Conservation (phyloP, 768 basidiomycete species). For the Kwoniella europaea region DNA sequence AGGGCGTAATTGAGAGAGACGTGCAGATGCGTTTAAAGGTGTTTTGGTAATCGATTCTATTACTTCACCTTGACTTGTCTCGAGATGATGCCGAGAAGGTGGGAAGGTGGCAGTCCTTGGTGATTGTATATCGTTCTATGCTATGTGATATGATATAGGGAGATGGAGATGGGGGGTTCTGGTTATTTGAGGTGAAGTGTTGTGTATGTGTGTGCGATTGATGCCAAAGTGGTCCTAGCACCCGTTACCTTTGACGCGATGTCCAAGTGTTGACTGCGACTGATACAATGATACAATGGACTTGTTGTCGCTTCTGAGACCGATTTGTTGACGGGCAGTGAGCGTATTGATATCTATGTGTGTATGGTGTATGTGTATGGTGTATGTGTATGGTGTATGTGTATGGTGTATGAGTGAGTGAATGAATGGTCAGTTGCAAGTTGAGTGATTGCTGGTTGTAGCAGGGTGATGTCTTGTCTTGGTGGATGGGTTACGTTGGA, state of each 20-base stretch:
- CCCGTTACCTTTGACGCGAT: slow-evolving; percentile 1
- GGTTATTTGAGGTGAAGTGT: not conserved
- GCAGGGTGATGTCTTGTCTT: not conserved
- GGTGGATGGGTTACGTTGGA: not conserved
- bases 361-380: not conserved
- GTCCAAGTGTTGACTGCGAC: not conserved
- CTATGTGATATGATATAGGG: not conserved
- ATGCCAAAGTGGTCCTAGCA: not conserved
- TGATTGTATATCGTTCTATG: not conserved
- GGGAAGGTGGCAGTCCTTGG: not conserved
- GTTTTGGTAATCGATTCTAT: not conserved
- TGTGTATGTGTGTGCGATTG: slow-evolving; percentile 4
- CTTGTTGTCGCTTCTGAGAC: not conserved
- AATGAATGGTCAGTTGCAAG: not conserved
- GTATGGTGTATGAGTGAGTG: not conserved
- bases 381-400: not conserved
- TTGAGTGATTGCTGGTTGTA: not conserved
- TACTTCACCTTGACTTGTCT: not conserved
- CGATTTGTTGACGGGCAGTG: not conserved
- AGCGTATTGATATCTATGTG: not conserved
- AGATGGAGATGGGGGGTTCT: not conserved
- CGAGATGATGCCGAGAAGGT: not conserved
- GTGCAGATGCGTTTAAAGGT: not conserved
- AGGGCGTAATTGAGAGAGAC: slow-evolving; percentile 3
- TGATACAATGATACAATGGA: not conserved